Evolutionary conservation across 768 basidiomycete genomes (phyloP), one percentile per base, ranked within the genome.

Genomic region (Phlegmacium glaucopus): DNA sequence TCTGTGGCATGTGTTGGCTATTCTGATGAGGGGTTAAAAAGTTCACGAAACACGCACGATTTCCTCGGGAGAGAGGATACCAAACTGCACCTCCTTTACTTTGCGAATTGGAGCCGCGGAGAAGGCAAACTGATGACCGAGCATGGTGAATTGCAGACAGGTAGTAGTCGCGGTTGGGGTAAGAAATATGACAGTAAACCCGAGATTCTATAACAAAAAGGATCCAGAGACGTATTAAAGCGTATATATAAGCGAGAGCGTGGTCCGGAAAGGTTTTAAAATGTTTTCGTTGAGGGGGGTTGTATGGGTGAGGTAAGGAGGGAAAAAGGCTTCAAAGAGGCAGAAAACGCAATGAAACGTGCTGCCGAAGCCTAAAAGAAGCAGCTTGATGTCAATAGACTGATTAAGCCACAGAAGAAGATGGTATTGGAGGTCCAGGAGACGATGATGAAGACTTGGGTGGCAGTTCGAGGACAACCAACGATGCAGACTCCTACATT

Each of bases 31-130:
- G 22, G 35, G 27, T 12, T 17, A n/a, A 16, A 39, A 35, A 26
- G 10, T 27, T 9, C 41, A 56, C 47, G 47, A 50, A 45, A 50
- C 3, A 80, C 86, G 64, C 62, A 97, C 94, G 63, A 98, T 98
- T 78, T 98, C 96, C 71, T 98, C 96, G 9, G 96, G 96, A 28
- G 94, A 94, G 59, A 99, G 85, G 59, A 99, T 93, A 60, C 95
- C 94, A 76, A 97, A 98, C 68, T 97, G 94, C 52, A 98, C 94
- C 73, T 97, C 94, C 75, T 85, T 89, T 60, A 97, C 90, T 72
- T 91, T 92, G 71, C 90, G 87, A 69, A 95, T 80, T 26, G 95
- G 95, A 45, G 94, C 94, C 61, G 90, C 85, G 22, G 94, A 96
- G 69, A 80, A 90, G 52, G 94, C 90, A 61, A 93, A 92, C 68